A percentile compares a stretch with the other conserved stretches of the same genome.
phyloP scores from a whole-genome alignment of 208 protist species.

The Trichomonas tenax region DNA sequence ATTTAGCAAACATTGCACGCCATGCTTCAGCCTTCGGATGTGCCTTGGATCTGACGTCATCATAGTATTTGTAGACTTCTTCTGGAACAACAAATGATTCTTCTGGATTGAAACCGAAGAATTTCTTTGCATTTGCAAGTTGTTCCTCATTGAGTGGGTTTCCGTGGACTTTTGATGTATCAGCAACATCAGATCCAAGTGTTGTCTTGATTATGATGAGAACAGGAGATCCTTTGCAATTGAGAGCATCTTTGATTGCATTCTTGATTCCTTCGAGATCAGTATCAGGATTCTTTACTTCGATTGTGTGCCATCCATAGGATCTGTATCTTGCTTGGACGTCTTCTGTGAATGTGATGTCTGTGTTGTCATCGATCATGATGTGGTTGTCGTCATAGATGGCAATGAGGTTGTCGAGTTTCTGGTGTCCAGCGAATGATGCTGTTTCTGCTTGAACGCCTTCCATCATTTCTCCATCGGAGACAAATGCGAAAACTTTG shows the following conservation, averaged over 20 bases:
- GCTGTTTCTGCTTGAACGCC: constrained; percentile 49
- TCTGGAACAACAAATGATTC: constrained; percentile 69
- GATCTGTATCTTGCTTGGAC: constrained; percentile 67
- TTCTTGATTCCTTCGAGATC: constrained; percentile 61
- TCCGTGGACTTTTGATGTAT: constrained; percentile 83
- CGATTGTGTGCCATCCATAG: constrained; percentile 82
- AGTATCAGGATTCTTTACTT: constrained; percentile 70
- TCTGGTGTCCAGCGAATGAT: constrained; percentile 50
- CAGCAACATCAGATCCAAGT: constrained; percentile 66
- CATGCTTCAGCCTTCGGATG: constrained; percentile 49
- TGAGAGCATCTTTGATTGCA: constrained; percentile 39
- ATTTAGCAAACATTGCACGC: constrained; percentile 55
- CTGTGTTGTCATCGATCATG: constrained; percentile 53
- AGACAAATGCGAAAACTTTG: constrained; percentile 83
- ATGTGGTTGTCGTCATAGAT: constrained; percentile 56
- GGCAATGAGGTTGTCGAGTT: constrained; percentile 51
- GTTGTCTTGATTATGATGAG: constrained; percentile 72
- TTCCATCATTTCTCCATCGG: constrained; percentile 90
- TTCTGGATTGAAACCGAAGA: constrained; percentile 65
- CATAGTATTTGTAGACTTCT: constrained; percentile 57
- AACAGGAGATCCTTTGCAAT: constrained; percentile 64
- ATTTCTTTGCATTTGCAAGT: constrained; percentile 64
- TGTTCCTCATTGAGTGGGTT: constrained; percentile 78
- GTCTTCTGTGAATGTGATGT: constrained; percentile 86
- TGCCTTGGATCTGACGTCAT: constrained; percentile 31